Evolutionary conservation across 179 eudicot genomes (phyloP).

Genomic region (Silene coronaria): DNA sequence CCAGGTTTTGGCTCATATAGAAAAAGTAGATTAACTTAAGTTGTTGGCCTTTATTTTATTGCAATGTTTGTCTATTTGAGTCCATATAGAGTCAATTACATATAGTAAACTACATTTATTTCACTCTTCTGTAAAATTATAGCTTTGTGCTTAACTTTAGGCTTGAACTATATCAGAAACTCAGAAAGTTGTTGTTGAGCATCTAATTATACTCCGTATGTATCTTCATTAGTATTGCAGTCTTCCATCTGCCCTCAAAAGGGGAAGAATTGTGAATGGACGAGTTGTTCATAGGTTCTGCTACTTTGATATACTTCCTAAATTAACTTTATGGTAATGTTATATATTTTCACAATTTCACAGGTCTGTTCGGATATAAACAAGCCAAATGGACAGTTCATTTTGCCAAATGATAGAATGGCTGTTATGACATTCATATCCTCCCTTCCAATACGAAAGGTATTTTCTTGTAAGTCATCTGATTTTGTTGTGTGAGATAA

Average conservation of each 20-base stretch:
- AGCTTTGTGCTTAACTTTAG: not conserved
- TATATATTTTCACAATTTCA: constrained; percentile 28
- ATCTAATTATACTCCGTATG: not conserved
- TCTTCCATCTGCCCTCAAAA: not conserved
- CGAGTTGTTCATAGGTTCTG: constrained; percentile 1
- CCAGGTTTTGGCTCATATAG: not conserved
- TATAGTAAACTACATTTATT: not conserved
- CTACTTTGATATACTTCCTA: not conserved
- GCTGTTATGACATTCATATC: constrained; percentile 92
- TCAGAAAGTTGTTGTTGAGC: not conserved
- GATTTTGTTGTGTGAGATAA: not conserved
- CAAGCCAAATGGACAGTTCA: constrained; percentile 93
- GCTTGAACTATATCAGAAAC: not conserved
- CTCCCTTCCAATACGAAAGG: constrained; percentile 93
- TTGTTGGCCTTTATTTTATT: not conserved
- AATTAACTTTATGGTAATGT: not conserved
- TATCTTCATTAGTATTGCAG: not conserved
- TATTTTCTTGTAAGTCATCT: constrained; percentile 23
- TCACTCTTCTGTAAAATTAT: not conserved
- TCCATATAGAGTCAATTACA: not conserved
- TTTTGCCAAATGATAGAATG: constrained; percentile 68
- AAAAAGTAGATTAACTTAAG: not conserved
- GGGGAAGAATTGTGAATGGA: not conserved
- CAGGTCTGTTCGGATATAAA: constrained; percentile 95
- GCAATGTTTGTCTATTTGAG: not conserved